Percentiles rank a stretch among this genome's conserved stretches.
Conservation (phyloP, 768 basidiomycete genomes). For the Suillus discolor region DNA sequence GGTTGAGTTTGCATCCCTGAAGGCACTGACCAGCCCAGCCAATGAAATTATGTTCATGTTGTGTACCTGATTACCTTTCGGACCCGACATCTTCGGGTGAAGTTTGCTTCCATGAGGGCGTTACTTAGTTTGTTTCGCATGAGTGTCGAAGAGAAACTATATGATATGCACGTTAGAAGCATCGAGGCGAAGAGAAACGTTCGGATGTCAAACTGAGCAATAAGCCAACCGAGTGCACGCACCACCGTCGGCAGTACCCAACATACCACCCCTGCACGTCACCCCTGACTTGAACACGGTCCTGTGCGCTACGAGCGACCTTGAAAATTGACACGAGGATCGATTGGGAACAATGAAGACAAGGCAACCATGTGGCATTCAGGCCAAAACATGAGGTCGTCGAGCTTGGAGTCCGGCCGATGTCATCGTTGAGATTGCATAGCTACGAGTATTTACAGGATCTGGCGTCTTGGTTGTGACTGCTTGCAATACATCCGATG, state of each 20-base stretch:
- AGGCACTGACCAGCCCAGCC: not conserved
- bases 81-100: not conserved
- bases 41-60: too few species aligned
- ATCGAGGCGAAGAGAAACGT: not conserved
- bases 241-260: not conserved
- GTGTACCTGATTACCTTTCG: not conserved
- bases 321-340: not conserved
- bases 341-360: slow-evolving; percentile 2
- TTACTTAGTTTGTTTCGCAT: not conserved
- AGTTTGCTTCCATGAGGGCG: not conserved
- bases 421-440: not conserved
- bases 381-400: too few species aligned
- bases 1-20: not conserved
- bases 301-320: not conserved
- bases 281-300: not conserved
- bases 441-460: not conserved
- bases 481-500: not conserved
- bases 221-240: not conserved
- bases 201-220: not conserved
- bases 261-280: not conserved
- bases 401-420: not conserved
- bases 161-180: not conserved
- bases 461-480: too few species aligned
- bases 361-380: not conserved
- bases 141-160: not conserved